phyloP scores from a whole-genome alignment of 306 rosid species.

The Coriaria nepalensis region DNA sequence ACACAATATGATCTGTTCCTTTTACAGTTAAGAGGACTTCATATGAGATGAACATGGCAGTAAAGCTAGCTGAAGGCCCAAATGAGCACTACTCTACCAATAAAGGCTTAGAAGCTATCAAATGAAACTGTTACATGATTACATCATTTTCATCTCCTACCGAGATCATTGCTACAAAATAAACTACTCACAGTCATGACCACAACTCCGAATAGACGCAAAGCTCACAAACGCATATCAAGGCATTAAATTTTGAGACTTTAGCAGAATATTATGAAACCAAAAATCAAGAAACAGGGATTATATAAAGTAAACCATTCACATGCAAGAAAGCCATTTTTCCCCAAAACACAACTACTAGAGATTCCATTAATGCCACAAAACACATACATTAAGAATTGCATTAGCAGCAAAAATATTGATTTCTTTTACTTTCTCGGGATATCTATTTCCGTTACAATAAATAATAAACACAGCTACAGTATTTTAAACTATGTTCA shows the following conservation, averaged over 20 bases:
- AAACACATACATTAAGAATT: slow-evolving; percentile 6
- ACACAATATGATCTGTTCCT: too few species aligned
- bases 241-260: neutral
- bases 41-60: too few species aligned
- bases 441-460: slow-evolving; percentile 19
- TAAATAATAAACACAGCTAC: slow-evolving; percentile 27
- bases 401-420: slow-evolving; percentile 1
- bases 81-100: too few species aligned
- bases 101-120: too few species aligned
- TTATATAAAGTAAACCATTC: slow-evolving; percentile 4
- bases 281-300: slow-evolving; percentile 1
- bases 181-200: slow-evolving; percentile 6
- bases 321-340: slow-evolving; percentile 7
- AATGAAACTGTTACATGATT: neutral
- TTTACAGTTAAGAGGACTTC: too few species aligned
- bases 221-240: slow-evolving; percentile 5
- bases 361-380: slow-evolving; percentile 19
- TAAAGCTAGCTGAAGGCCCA: too few species aligned
- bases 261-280: neutral
- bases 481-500: slow-evolving; percentile 54
- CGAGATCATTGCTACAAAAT: slow-evolving; percentile 6
- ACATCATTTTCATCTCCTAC: slow-evolving; percentile 10
- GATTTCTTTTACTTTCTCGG: neutral
- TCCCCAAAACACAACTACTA: slow-evolving; percentile 4
- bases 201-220: slow-evolving; percentile 7